Evolutionary conservation across 345 rosid genomes (phyloP).

Genomic region (Boechera retrofracta): DNA sequence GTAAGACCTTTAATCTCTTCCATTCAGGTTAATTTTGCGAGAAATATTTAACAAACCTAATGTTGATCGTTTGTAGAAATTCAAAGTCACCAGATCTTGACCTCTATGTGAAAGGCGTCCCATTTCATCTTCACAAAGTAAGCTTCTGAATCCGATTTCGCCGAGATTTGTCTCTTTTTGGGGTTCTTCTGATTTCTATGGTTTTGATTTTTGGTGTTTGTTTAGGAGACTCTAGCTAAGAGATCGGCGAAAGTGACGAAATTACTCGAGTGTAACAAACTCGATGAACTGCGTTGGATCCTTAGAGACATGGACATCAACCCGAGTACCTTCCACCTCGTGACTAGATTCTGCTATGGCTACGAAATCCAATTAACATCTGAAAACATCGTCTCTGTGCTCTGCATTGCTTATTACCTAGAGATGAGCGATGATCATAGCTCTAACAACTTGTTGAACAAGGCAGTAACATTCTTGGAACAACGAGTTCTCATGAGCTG

Average conservation of each 20-base stretch:
- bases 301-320: constrained; percentile 61
- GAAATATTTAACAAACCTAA: not conserved
- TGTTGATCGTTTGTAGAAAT: constrained; percentile 46
- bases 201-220: constrained; percentile 5
- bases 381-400: constrained; percentile 70
- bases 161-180: not conserved
- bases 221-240: constrained; percentile 65
- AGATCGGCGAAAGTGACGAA: constrained; percentile 65
- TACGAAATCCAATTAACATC: constrained; percentile 53
- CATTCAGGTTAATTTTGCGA: not conserved
- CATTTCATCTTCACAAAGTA: constrained; percentile 57
- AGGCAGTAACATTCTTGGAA: constrained; percentile 54
- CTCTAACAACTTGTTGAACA: constrained; percentile 60
- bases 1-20: constrained; percentile 34
- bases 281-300: constrained; percentile 46
- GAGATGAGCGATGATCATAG: constrained; percentile 74
- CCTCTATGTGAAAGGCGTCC: constrained; percentile 47
- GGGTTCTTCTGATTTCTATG: constrained; percentile 16
- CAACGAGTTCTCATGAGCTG: constrained; percentile 68
- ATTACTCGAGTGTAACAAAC: constrained; percentile 47
- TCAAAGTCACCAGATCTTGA: constrained; percentile 50
- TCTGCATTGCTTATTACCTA: constrained; percentile 62
- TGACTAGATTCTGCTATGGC: constrained; percentile 80
- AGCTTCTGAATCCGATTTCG: constrained; percentile 29
- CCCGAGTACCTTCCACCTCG: constrained; percentile 56